A percentile compares a stretch with the other conserved stretches of the same genome.
Evolutionary conservation across 108 stramenopile species (phyloP).

Genomic region (Nannochloropsis oceanica): DNA sequence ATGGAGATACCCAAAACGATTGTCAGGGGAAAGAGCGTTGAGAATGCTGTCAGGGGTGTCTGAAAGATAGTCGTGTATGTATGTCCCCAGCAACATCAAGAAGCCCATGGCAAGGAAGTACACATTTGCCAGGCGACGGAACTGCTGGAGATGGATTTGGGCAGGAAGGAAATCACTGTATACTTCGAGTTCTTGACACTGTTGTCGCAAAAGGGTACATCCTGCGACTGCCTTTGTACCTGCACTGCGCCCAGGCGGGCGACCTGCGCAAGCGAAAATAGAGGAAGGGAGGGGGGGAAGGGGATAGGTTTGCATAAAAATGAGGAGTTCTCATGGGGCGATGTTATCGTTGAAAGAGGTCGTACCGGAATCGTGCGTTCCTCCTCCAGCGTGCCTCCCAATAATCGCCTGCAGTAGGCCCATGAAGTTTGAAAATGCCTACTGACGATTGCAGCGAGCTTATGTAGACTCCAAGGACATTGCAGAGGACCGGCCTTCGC

Average conservation of each 20-base stretch:
- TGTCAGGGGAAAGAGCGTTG: constrained; percentile 24
- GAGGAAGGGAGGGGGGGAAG: not conserved
- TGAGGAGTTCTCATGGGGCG: no score
- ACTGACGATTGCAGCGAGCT: no score
- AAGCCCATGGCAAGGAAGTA: constrained; percentile 76
- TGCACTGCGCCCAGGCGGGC: not conserved
- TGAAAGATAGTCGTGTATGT: constrained; percentile 32
- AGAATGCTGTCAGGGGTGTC: constrained; percentile 18
- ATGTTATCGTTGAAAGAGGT: no score
- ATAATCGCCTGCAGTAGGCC: no score
- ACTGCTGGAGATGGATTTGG: constrained; percentile 24
- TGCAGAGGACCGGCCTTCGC: no score
- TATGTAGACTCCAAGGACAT: no score
- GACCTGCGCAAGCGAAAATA: not conserved
- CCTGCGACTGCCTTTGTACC: not conserved
- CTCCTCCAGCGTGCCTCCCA: no score
- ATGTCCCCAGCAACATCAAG: constrained; percentile 50
- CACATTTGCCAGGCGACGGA: constrained; percentile 56
- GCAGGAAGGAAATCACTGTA: constrained; percentile 13
- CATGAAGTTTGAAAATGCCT: no score
- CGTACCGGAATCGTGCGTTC: no score
- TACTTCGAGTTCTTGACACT: constrained; percentile 20
- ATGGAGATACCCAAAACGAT: constrained; percentile 35
- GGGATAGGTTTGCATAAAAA: no score
- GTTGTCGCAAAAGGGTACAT: not conserved